Evolutionary conservation across 768 basidiomycete species (phyloP).

Genomic region (Tubosaeta brunneosetosa): DNA sequence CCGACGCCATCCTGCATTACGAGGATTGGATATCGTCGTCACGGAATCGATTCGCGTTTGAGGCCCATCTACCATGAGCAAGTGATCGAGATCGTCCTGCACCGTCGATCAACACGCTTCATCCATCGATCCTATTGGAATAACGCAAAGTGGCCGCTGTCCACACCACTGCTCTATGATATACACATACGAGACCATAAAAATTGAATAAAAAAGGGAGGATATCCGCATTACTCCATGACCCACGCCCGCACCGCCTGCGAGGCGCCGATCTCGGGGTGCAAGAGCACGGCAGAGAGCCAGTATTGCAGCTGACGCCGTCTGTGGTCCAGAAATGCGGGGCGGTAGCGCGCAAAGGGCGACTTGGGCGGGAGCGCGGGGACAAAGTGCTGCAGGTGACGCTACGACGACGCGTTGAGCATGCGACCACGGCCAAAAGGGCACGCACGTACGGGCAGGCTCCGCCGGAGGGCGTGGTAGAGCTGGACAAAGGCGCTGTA

Average conservation of each 20-base stretch:
- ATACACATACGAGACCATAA: constrained; percentile 1
- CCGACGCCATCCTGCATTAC: too few relatives aligned
- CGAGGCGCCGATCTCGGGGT: constrained; percentile 65
- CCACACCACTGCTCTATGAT: background rate
- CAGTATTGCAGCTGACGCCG: constrained; percentile 59
- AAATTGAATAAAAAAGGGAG: constrained; percentile 10
- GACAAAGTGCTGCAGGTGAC: constrained; percentile 42
- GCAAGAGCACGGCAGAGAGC: constrained; percentile 59
- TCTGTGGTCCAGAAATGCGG: constrained; percentile 62
- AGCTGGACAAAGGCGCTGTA: constrained; percentile 64
- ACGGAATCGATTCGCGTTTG: too few relatives aligned
- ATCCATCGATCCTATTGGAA: too few relatives aligned
- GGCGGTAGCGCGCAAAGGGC: constrained; percentile 60
- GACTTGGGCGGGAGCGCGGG: constrained; percentile 66
- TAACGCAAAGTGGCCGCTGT: background rate
- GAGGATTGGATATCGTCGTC: too few relatives aligned
- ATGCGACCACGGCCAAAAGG: background rate
- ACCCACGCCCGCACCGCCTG: constrained; percentile 61
- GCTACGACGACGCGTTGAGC: constrained; percentile 26
- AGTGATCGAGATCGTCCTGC: too few relatives aligned
- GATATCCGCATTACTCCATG: constrained; percentile 32
- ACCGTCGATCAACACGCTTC: too few relatives aligned
- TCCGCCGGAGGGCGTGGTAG: constrained; percentile 41
- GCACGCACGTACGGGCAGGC: constrained; percentile 45
- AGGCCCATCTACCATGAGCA: too few relatives aligned